phyloP scores from a whole-genome alignment of 2,329 filamentous ascomycete species.

The Talaromyces sp. region DNA sequence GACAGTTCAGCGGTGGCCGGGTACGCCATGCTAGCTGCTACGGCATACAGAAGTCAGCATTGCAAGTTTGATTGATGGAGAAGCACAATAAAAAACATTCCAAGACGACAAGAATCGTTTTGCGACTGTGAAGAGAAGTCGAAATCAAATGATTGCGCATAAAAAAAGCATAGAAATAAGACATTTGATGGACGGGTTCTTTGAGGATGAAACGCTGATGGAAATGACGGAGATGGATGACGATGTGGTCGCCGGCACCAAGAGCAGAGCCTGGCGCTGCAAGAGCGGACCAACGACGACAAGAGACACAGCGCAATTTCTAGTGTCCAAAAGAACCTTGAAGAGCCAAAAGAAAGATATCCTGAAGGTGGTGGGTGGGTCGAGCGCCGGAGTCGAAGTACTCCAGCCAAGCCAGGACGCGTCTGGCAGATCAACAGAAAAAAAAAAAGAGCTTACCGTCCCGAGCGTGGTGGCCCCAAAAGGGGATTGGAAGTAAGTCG shows the following conservation, averaged over 20 bases:
- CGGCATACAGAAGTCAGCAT: conserved; percentile 34
- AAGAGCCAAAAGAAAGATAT: conserved; percentile 16
- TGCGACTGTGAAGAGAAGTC: conserved; percentile 26
- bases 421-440: conserved; percentile 23
- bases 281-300: conserved; percentile 16
- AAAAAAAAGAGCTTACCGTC: conserved; percentile 46
- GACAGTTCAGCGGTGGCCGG: conserved; percentile 33
- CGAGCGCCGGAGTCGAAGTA: conserved; percentile 34
- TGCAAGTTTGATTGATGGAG: conserved; percentile 25
- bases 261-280: conserved; percentile 15
- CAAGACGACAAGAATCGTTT: conserved; percentile 21
- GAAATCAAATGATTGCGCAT: conserved; percentile 19
- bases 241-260: conserved; percentile 12
- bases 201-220: conserved; percentile 35
- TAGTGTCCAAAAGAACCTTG: conserved; percentile 13
- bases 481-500: conserved; percentile 16
- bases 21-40: conserved; percentile 43
- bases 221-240: conserved; percentile 23
- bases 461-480: conserved; percentile 51
- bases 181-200: conserved; percentile 30
- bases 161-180: conserved; percentile 16
- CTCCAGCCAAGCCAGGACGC: conserved; percentile 28
- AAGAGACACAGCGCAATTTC: conserved; percentile 13
- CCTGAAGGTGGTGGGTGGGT: conserved; percentile 28
- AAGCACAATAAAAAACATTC: conserved; percentile 16